Percentiles rank a stretch among this genome's conserved stretches.
Evolutionary conservation across 78 protist species (phyloP).

Genomic region (Creolimax fragrantissima): DNA sequence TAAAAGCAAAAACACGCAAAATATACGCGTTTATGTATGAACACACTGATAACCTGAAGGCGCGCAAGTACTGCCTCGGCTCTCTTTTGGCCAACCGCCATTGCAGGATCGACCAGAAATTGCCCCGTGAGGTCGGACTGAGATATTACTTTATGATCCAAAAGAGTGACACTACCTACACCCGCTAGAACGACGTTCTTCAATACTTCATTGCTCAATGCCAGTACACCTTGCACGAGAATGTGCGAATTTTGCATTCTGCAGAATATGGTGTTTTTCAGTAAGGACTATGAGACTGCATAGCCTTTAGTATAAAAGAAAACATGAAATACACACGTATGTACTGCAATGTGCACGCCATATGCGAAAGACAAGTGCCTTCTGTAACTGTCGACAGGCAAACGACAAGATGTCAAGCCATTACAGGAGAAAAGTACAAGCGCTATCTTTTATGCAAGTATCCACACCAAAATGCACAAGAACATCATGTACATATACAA

Average conservation of each 20-base stretch:
- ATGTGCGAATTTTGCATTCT: background rate
- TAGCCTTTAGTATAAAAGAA: no score
- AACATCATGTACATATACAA: no score
- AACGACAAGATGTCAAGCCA: no score
- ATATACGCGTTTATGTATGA: background rate
- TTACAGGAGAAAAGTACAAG: no score
- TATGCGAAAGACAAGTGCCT: no score
- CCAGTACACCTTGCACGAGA: background rate
- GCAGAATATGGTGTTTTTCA: background rate
- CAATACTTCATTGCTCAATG: background rate
- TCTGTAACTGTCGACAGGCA: no score
- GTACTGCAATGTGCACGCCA: no score
- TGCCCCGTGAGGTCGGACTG: background rate
- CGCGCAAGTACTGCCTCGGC: background rate
- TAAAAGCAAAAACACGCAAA: background rate
- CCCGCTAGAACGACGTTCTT: constrained; percentile 5
- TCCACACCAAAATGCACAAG: no score
- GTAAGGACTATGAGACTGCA: no score
- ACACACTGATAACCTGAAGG: background rate
- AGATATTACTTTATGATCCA: background rate
- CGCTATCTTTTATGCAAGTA: no score
- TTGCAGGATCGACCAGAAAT: background rate
- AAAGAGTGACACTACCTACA: background rate
- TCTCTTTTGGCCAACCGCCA: background rate
- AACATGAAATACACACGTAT: no score